Base-by-base conservation (phyloP, 2,329 filamentous ascomycete species). In the Scedosporium minutisporum region DNA sequence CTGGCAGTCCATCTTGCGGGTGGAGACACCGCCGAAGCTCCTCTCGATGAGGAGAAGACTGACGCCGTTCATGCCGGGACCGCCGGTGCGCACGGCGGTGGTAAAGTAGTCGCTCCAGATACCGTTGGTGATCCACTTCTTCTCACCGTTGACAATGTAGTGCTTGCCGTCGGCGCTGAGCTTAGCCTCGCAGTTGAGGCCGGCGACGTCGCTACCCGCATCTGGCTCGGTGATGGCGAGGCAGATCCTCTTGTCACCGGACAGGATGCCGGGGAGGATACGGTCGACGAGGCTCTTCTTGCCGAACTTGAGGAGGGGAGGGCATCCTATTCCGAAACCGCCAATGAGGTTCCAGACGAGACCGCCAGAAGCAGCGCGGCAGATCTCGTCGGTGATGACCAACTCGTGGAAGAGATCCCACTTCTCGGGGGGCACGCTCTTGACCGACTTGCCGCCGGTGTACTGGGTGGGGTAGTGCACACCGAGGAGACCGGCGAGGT, bases 111-210 rank as follows among this genome's bases (percentile, higher is more conserved):
- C 95, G 65, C 82, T 85, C 91, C 92, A 97, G 71, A 97, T 86
- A 71, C 95, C 95, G 77, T 99, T 99, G 71, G 93, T 97, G 76
- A 97, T 97, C 93, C 95, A 97, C 80, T 99, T 99, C 89, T 99
- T 97, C 85, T 97, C 93, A 62, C 95, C 95, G 72, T 97, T 99
- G 77, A 99, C 95, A 68, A 97, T 97, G 78, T 96, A 99, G 79
- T 97, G 91, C 82, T 97, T 97, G 71, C 95, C 95, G 70, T 99
- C 95, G 69, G 95, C 90, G 66, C 85, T 90, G 63, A 97, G 83
- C 82, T 96, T 96, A 27, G 95, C 95, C 81, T 97, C 93, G 75
- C 93, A 97, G 14, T 88, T 95, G 68, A 99, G 75, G 77, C 96
- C 97, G 64, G 95, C 95, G 9, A 99, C 95, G 73, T 99, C 95